Base-by-base conservation (phyloP, 2,329 filamentous ascomycete genomes). In the Helicocarpus griseus region DNA sequence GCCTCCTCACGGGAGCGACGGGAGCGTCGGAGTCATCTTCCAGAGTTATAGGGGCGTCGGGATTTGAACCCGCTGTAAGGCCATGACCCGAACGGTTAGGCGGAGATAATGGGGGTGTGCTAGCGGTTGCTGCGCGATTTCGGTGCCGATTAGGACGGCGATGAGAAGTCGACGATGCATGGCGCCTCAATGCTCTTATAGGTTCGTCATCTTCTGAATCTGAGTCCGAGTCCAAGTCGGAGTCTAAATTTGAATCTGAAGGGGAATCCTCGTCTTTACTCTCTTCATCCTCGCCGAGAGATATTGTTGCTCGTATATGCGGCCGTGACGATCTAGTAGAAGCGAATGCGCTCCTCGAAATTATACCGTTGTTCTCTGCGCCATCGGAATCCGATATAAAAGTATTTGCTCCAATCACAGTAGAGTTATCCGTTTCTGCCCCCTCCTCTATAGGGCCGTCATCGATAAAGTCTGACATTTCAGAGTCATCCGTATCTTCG, bases 131-230 rank as follows among this genome's bases (percentile, higher is more conserved):
- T 4, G 26, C 8, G n/a, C 41, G 14, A 26, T 17, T 21, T 2
- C 9, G 41, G 41, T 29, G 26, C 5, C 41, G 26, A 17, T n/a
- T 17, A 9, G n/a, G 2, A 29, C 26, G n/a, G n/a, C 21, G 7
- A 24, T 19, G 1, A 29, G 41, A 45, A 31, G 26, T 14, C 24
- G 41, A 31, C 5, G 26, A 45, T 45, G n/a, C 7, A 8, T 31
- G 29, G 13, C 29, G 29, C 29, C 29, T 31, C 24, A 59, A 49
- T 7, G 60, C 56, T 7, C 60, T 57, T 33, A 62, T 53, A 7
- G 60, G 60, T 36, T 58, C 56, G 33, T 62, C 59, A 5, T 62
- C 60, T 28, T 49, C 48, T 3, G 22, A 36, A 33, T 49, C 26
- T 9, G 48, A 39, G 7, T 38, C 35, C 5, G 51, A 43, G 9